A percentile compares a stretch with the other conserved stretches of the same genome.
Evolutionary conservation across 352 stramenopile species (phyloP).

Genomic region (Pythium coloratum): DNA sequence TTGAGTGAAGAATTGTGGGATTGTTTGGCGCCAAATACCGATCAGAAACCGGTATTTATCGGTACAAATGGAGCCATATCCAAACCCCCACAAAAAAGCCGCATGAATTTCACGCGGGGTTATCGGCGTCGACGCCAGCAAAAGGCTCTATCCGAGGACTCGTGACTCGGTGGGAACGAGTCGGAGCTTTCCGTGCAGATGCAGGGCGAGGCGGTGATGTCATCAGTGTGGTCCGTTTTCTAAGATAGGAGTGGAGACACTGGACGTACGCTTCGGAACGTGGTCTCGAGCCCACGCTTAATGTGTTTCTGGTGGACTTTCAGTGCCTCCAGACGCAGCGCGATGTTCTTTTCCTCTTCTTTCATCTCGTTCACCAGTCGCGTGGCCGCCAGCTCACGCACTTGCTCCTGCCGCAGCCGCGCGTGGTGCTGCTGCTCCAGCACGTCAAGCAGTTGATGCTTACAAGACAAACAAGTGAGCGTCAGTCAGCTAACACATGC

Average conservation of each 20-base stretch:
- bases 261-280: constrained; percentile 16
- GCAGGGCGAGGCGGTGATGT: constrained; percentile 1
- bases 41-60: constrained; percentile 8
- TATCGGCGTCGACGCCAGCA: neutral
- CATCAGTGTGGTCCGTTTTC: too few species aligned
- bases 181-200: constrained; percentile 2
- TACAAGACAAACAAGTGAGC: neutral
- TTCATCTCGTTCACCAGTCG: constrained; percentile 44
- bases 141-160: constrained; percentile 7
- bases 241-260: neutral
- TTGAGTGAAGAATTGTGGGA: neutral
- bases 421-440: constrained; percentile 39
- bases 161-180: neutral
- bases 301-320: constrained; percentile 56
- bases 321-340: constrained; percentile 54
- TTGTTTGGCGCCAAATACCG: constrained; percentile 21
- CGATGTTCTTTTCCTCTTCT: constrained; percentile 57
- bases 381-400: constrained; percentile 41
- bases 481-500: too few species aligned
- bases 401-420: constrained; percentile 39
- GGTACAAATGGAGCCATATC: constrained; percentile 21
- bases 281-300: constrained; percentile 23
- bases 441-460: constrained; percentile 42
- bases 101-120: neutral
- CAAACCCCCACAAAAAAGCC: neutral